Evolutionary conservation across 164 flowering plant species (phyloP).

Genomic region (Piper betle): DNA sequence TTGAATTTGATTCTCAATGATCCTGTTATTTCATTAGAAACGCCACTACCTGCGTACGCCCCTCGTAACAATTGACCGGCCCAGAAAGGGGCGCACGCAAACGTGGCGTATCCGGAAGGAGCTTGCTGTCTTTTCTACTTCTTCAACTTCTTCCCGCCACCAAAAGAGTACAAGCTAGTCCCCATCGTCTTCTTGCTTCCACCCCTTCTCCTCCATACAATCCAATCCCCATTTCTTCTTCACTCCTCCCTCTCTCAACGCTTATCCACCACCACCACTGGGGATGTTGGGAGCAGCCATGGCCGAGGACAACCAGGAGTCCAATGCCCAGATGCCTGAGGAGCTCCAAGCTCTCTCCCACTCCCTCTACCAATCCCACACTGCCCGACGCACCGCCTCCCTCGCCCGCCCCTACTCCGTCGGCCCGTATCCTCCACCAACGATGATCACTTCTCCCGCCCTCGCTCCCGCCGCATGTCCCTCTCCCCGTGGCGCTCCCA

Average conservation of each 20-base stretch:
- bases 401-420: constrained; percentile 59
- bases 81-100: too few species aligned
- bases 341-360: constrained; percentile 69
- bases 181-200: too few species aligned
- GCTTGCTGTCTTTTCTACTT: too few species aligned
- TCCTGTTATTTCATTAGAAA: too few species aligned
- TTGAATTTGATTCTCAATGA: not conserved
- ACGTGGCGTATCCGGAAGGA: too few species aligned
- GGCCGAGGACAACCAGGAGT: constrained; percentile 23
- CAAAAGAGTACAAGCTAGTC: too few species aligned
- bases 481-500: constrained; percentile 82
- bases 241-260: too few species aligned
- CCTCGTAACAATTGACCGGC: too few species aligned
- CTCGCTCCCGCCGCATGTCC: constrained; percentile 58
- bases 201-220: constrained; percentile 1
- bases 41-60: too few species aligned
- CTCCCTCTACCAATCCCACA: constrained; percentile 54
- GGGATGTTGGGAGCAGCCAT: not conserved
- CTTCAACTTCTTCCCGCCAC: not conserved
- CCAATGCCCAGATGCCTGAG: constrained; percentile 47
- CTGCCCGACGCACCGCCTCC: constrained; percentile 56
- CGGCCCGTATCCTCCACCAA: constrained; percentile 30
- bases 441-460: not conserved
- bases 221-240: not conserved
- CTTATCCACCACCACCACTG: constrained; percentile 3